Evolutionary conservation across 805 yeast genomes (phyloP).

Genomic region (Brettanomyces naardenensis): DNA sequence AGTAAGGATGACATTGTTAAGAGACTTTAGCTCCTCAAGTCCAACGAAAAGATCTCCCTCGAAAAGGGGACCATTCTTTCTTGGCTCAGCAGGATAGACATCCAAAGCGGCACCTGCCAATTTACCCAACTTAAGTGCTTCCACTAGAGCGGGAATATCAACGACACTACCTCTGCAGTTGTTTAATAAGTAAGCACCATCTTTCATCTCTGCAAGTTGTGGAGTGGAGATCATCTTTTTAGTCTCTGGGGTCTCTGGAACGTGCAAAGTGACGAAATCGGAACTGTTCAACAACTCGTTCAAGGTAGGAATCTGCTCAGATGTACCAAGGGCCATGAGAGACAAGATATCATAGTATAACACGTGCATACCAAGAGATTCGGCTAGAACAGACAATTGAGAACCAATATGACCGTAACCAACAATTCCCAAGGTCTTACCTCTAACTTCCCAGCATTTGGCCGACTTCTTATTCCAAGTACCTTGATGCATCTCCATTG

Average conservation of each 20-base stretch:
- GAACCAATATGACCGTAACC: slow-evolving; percentile 99
- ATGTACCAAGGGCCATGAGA: slow-evolving; percentile 96
- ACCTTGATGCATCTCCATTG: slow-evolving; percentile 91
- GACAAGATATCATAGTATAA: slow-evolving; percentile 85
- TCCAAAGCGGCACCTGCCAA: slow-evolving; percentile 96
- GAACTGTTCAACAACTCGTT: slow-evolving; percentile 73
- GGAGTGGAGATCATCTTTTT: slow-evolving; percentile 82
- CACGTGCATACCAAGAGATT: slow-evolving; percentile 96
- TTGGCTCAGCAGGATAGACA: slow-evolving; percentile 96
- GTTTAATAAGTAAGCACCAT: slow-evolving; percentile 88
- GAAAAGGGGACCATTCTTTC: slow-evolving; percentile 88
- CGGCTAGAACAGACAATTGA: slow-evolving; percentile 93
- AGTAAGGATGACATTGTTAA: slow-evolving; percentile 84
- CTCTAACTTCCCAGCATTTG: slow-evolving; percentile 98
- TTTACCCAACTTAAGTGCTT: slow-evolving; percentile 87
- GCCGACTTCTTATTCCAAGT: slow-evolving; percentile 95
- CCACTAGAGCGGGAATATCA: slow-evolving; percentile 88
- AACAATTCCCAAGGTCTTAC: slow-evolving; percentile 92
- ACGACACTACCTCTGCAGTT: slow-evolving; percentile 98
- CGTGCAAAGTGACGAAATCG: slow-evolving; percentile 90
- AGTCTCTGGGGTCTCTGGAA: slow-evolving; percentile 91
- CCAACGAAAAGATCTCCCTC: slow-evolving; percentile 67
- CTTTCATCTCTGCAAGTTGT: slow-evolving; percentile 93
- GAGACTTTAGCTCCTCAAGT: slow-evolving; percentile 71
- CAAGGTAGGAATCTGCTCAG: slow-evolving; percentile 82